Evolutionary conservation across 208 protist genomes (phyloP), one percentile per base, ranked within the genome.

Genomic region (Porcisia hertigi): DNA sequence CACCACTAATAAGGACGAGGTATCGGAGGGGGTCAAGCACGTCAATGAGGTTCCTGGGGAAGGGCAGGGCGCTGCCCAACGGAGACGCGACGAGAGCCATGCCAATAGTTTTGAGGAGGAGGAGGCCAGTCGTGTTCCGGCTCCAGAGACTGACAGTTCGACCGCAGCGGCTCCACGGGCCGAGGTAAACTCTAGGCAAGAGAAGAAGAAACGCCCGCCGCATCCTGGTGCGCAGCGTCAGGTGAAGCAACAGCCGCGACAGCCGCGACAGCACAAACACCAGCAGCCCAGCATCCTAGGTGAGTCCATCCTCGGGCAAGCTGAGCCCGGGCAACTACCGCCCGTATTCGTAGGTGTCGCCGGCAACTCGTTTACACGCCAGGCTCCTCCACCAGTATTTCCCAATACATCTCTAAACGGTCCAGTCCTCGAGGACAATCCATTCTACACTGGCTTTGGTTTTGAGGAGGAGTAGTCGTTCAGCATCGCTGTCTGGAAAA

Each of bases 391-490:
- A 30, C 73, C 57, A 5, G 39, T 55, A 0, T 45, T 82, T 12
- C 60, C 73, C 36, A 39, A 41, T 6, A 18, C 39, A 39, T 18
- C 72, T 0, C 25, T 63, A 5, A 79, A 45, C 63, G 54, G 57
- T 53, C 70, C 69, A 0, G 81, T 76, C 1, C 53, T 70, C 11
- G 77, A 73, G 0, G 79, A 84, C 43, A 81, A 85, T 52, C 85
- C 85, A 0, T 88, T 88, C 23, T 86, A 79, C 57, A 81, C 82
- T 1, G 79, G 82, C 3, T 86, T 85, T 41, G 81, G 79, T 0
- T 89, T 84, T 69, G 85, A 59, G 11, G 85, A 86, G 3, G 80
- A 80, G n/a, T 77, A 73, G 57, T 25, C 20, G 16, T 30, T 34
- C 69, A 52, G 23, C 43, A 7, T 41, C 8, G 4, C 14, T 20